phyloP scores from a whole-genome alignment of 2,329 filamentous ascomycete species.

The Penicillium sp. region DNA sequence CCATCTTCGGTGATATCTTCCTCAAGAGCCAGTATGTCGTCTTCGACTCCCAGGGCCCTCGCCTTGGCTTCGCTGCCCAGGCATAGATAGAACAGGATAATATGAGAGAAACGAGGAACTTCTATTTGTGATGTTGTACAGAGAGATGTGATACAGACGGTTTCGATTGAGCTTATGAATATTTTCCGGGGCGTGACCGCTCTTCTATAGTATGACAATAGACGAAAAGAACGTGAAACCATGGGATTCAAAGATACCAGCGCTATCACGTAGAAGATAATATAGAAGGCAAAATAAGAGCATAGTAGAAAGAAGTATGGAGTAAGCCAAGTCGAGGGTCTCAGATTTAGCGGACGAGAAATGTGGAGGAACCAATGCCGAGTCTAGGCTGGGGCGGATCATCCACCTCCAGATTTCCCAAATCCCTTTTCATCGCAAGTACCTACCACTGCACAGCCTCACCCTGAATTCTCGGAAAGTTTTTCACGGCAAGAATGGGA shows the following conservation, averaged over 20 bases:
- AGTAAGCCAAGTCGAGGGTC: background rate
- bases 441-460: too few relatives aligned
- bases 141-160: conserved; percentile 8
- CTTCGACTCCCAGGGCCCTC: conserved; percentile 59
- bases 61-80: conserved; percentile 52
- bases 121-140: conserved; percentile 4
- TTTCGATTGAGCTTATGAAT: conserved; percentile 13
- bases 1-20: conserved; percentile 77
- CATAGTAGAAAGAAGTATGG: too few relatives aligned
- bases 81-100: conserved; percentile 20
- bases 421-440: background rate
- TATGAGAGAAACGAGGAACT: background rate
- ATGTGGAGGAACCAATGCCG: conserved; percentile 12
- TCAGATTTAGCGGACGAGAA: background rate
- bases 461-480: background rate
- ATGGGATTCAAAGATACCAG: background rate
- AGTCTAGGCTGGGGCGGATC: conserved; percentile 23
- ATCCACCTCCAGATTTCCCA: conserved; percentile 22
- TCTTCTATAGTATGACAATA: background rate
- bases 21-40: conserved; percentile 76
- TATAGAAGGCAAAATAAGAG: too few relatives aligned
- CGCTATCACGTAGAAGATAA: too few relatives aligned
- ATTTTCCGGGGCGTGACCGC: background rate
- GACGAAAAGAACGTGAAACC: background rate
- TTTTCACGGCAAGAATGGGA: conserved; percentile 19